Evolutionary conservation across 371 early-diverging fungal species (phyloP).

Genomic region (Saksenaea oblongispora): DNA sequence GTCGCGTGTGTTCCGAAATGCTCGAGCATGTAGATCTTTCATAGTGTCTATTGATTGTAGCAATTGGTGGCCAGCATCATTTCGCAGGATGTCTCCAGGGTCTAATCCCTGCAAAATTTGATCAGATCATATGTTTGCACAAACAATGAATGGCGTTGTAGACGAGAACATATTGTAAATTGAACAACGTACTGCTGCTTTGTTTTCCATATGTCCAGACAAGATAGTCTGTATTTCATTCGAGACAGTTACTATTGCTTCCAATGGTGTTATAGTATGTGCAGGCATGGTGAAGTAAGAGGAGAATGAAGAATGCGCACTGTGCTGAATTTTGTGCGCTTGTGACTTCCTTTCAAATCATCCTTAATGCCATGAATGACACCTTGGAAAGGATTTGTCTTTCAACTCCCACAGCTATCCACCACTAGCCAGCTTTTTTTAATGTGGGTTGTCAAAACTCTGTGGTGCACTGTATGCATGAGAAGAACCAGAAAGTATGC

Average conservation of each 20-base stretch:
- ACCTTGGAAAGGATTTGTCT: too few relatives aligned
- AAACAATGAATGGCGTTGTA: neutral
- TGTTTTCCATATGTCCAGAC: neutral
- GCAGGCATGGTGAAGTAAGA: neutral
- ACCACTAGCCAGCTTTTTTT: too few relatives aligned
- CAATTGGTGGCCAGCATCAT: constrained; percentile 17
- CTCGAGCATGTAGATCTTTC: constrained; percentile 29
- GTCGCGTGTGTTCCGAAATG: constrained; percentile 24
- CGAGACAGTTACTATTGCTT: neutral
- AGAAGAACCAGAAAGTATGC: too few relatives aligned
- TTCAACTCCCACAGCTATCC: too few relatives aligned
- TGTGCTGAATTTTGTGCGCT: too few relatives aligned
- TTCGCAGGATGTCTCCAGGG: constrained; percentile 12
- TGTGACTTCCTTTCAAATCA: too few relatives aligned
- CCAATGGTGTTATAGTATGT: neutral
- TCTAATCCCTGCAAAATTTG: constrained; percentile 19
- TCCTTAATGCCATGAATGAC: too few relatives aligned
- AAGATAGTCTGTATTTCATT: neutral
- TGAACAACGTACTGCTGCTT: neutral
- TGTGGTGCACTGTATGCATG: too few relatives aligned
- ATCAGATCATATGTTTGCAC: neutral
- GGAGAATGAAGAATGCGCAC: too few relatives aligned
- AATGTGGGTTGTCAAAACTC: too few relatives aligned
- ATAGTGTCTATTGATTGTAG: constrained; percentile 19
- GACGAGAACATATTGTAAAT: neutral